phyloP scores from a whole-genome alignment of 306 rosid species.

The Biancaea sappan region DNA sequence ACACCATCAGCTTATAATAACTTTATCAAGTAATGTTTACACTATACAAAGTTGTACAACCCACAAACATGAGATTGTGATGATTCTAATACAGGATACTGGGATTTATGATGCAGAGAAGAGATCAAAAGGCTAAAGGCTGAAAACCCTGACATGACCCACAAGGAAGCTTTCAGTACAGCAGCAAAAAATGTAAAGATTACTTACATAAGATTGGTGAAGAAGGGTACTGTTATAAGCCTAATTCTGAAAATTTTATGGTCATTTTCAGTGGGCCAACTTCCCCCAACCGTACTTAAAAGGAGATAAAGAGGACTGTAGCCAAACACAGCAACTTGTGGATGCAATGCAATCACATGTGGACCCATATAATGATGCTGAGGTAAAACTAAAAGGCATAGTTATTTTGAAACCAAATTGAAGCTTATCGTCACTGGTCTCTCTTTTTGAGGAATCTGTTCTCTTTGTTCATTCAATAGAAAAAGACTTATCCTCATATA shows the following conservation, averaged over 20 bases:
- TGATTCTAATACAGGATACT: constrained; percentile 22
- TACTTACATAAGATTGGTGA: not conserved
- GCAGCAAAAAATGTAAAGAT: constrained; percentile 81
- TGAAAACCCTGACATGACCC: constrained; percentile 82
- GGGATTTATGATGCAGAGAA: constrained; percentile 60
- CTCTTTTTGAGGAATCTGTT: not conserved
- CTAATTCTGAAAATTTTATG: constrained; percentile 21
- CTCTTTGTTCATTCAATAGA: not conserved
- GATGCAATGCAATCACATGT: constrained; percentile 44
- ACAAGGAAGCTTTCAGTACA: constrained; percentile 91
- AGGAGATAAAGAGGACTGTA: constrained; percentile 56
- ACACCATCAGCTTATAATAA: constrained; percentile 93
- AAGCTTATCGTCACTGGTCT: constrained; percentile 8
- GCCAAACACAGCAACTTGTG: constrained; percentile 46
- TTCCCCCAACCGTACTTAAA: constrained; percentile 63
- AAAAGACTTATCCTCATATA: not conserved
- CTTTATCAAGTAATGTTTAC: constrained; percentile 76
- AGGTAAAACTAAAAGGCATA: constrained; percentile 29
- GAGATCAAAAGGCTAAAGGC: constrained; percentile 89
- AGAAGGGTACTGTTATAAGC: not conserved
- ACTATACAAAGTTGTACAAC: not conserved
- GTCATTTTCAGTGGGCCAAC: constrained; percentile 78
- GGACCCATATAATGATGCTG: constrained; percentile 38
- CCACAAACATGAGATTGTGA: not conserved
- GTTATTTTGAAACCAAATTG: constrained; percentile 18